These are phyloP conservation scores for Trichoderma sp. DNA, from an alignment of 2,329 filamentous ascomycete genomes.

Conservation along the genomic window DNA sequence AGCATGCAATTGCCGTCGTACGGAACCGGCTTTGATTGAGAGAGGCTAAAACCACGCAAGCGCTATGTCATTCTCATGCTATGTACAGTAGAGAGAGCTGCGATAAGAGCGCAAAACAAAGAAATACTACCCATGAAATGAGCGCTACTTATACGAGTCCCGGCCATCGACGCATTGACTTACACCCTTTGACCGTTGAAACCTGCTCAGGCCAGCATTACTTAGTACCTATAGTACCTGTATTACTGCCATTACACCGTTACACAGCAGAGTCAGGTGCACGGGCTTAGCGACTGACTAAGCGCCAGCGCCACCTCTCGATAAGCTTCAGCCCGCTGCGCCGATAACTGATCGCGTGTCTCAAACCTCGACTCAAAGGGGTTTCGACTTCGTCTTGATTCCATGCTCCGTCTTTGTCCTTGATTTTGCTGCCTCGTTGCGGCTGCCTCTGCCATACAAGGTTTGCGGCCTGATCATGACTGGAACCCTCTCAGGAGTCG, in stretches of 20 bases:
- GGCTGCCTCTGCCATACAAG: not conserved
- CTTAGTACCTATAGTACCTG: too few relatives aligned
- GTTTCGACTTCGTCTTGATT: slow-evolving; percentile 10
- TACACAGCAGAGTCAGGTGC: not conserved
- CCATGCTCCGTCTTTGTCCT: slow-evolving; percentile 5
- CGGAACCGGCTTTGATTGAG: not conserved
- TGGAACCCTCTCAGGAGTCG: slow-evolving; percentile 12
- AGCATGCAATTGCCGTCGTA: not conserved
- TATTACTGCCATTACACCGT: too few relatives aligned
- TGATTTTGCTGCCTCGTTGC: not conserved
- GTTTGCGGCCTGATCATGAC: slow-evolving; percentile 15
- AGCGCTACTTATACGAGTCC: not conserved
- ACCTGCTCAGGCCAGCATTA: not conserved
- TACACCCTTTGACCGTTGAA: not conserved
- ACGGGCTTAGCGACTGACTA: not conserved
- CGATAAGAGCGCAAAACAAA: not conserved
- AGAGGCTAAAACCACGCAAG: not conserved
- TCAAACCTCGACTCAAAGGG: slow-evolving; percentile 17
- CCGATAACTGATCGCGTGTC: slow-evolving; percentile 23
- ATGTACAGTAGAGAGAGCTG: too few relatives aligned
- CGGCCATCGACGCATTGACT: not conserved
- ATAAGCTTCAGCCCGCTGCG: slow-evolving; percentile 19
- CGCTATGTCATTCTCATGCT: not conserved
- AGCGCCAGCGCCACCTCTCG: slow-evolving; percentile 12
- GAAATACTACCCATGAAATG: not conserved